A percentile compares a stretch with the other conserved stretches of the same genome.
phyloP scores from a whole-genome alignment of 345 rosid species.

The Sonneratia caseolaris region DNA sequence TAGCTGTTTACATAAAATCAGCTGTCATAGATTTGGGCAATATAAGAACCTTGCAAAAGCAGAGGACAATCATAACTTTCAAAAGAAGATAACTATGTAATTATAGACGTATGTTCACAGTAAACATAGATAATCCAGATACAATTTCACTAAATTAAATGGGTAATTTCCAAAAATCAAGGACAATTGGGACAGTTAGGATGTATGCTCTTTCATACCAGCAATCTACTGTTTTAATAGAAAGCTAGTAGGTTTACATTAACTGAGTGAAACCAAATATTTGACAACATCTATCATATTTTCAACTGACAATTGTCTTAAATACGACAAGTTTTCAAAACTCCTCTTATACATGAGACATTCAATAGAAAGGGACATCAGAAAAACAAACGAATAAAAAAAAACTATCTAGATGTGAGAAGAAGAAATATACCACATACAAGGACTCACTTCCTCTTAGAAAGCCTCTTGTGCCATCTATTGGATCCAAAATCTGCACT shows the following conservation, averaged over 20 bases:
- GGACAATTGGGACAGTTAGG: not conserved
- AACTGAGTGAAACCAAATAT: not conserved
- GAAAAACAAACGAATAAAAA: not conserved
- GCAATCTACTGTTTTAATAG: not conserved
- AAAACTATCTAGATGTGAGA: slow-evolving; percentile 1
- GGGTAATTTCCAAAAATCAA: not conserved
- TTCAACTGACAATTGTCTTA: not conserved
- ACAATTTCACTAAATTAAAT: not conserved
- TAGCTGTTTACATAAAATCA: not conserved
- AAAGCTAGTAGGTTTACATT: not conserved
- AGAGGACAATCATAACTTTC: not conserved
- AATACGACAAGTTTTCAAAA: not conserved
- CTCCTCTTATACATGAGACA: not conserved
- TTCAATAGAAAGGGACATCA: not conserved
- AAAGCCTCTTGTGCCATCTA: slow-evolving; percentile 85
- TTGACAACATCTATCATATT: not conserved
- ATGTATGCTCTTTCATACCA: not conserved
- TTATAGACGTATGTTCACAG: not conserved
- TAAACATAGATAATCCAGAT: not conserved
- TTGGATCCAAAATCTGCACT: slow-evolving; percentile 76
- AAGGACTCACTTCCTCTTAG: slow-evolving; percentile 62
- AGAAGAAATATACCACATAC: slow-evolving; percentile 59
- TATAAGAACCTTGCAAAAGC: not conserved
- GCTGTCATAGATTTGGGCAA: not conserved
- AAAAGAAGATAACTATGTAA: not conserved